Conservation (phyloP, 176 grass and related monocot species). For the Aegilops bicornis region DNA sequence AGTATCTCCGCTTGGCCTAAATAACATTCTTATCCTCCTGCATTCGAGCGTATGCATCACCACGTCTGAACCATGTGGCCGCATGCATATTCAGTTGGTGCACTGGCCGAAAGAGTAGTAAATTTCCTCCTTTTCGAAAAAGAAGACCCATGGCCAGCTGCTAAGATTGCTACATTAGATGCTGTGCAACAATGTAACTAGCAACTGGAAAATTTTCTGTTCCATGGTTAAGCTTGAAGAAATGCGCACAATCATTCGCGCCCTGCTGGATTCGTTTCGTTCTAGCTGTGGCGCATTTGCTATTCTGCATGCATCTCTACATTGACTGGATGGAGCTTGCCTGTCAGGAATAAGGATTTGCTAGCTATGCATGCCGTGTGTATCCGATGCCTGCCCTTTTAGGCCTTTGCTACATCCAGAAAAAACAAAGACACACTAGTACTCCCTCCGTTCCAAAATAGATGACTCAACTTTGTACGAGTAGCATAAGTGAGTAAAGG, state of each 20-base stretch:
- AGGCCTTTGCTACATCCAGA: not conserved
- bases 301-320: not conserved
- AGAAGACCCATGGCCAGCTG: not conserved
- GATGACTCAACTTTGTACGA: too few relatives aligned
- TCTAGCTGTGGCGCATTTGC: slow-evolving; percentile 46
- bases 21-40: slow-evolving; percentile 30
- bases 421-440: not conserved
- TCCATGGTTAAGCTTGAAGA: not conserved
- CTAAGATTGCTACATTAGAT: not conserved
- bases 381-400: slow-evolving; percentile 36
- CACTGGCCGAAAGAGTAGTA: not conserved
- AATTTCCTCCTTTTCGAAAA: not conserved
- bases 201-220: not conserved
- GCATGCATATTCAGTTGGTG: not conserved
- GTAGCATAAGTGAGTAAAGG: slow-evolving; percentile 4
- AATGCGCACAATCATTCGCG: slow-evolving; percentile 11
- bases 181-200: not conserved
- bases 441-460: too few relatives aligned
- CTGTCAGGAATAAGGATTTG: slow-evolving; percentile 31
- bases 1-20: not conserved
- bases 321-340: not conserved
- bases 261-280: slow-evolving; percentile 24
- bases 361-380: slow-evolving; percentile 15
- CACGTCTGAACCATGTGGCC: not conserved
- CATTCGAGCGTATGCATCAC: not conserved